A percentile compares a stretch with the other conserved stretches of the same genome.
Evolutionary conservation across 2,329 filamentous ascomycete species (phyloP).

Genomic region (Tolypocladium inflatum): DNA sequence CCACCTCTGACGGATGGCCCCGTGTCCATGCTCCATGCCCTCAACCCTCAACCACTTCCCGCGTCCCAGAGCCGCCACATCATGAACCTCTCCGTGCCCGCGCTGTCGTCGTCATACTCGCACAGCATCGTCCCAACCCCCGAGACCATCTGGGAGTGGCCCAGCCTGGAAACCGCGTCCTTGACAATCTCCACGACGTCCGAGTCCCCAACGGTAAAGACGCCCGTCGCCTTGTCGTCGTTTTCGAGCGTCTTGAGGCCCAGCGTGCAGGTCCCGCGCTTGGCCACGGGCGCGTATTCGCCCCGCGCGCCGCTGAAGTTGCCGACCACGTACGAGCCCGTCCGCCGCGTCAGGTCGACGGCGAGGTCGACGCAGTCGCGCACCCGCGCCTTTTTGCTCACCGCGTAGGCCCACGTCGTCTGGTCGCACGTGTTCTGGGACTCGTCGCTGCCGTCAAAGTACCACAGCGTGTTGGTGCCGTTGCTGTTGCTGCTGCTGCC

Average conservation of each 20-base stretch:
- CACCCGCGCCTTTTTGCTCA: background rate
- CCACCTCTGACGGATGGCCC: background rate
- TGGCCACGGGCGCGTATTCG: background rate
- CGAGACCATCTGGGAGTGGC: background rate
- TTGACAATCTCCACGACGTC: background rate
- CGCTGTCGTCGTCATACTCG: background rate
- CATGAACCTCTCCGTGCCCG: background rate
- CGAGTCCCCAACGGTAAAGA: background rate
- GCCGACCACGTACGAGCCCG: background rate
- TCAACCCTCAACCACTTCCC: background rate
- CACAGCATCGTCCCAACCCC: background rate
- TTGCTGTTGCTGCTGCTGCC: background rate
- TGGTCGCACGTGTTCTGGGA: background rate
- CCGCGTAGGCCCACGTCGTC: background rate
- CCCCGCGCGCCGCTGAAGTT: background rate
- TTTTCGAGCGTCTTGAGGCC: background rate
- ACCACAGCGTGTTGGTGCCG: background rate
- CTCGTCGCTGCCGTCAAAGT: background rate
- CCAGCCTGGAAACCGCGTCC: background rate
- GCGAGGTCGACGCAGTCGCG: background rate
- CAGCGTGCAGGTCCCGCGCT: background rate
- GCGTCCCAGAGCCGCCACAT: background rate
- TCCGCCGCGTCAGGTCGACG: background rate
- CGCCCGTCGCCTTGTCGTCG: background rate
- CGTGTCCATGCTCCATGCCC: background rate